Evolutionary conservation across 2,329 filamentous ascomycete species (phyloP).

Genomic region (Penicillium sumatraense): DNA sequence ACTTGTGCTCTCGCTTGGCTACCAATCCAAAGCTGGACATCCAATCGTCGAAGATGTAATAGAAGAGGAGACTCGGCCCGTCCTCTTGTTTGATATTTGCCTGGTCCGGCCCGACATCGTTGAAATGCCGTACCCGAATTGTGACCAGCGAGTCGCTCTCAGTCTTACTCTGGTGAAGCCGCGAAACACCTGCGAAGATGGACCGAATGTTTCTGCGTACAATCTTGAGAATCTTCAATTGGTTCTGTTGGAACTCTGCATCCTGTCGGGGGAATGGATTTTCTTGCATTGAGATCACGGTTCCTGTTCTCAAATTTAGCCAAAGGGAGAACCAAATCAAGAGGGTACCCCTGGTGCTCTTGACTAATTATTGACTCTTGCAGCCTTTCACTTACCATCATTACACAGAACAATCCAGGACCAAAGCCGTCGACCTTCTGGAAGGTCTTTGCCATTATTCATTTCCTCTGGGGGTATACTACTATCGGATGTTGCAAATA

Average conservation of each 20-base stretch:
- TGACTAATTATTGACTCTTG: background rate
- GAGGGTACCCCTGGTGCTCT: background rate
- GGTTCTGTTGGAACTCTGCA: constrained; percentile 30
- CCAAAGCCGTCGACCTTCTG: constrained; percentile 64
- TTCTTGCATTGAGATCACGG: constrained; percentile 73
- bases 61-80: constrained; percentile 66
- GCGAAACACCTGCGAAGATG: constrained; percentile 66
- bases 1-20: constrained; percentile 59
- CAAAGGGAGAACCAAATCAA: constrained; percentile 7
- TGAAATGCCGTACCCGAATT: constrained; percentile 47
- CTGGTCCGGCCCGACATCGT: constrained; percentile 33
- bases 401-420: constrained; percentile 73
- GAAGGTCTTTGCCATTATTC: constrained; percentile 39
- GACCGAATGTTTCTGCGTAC: constrained; percentile 63
- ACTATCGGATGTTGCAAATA: constrained; percentile 47
- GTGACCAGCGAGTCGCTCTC: constrained; percentile 58
- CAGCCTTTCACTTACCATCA: constrained; percentile 54
- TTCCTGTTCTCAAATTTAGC: constrained; percentile 51
- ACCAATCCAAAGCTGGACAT: constrained; percentile 65
- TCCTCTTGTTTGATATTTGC: constrained; percentile 52
- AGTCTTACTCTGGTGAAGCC: constrained; percentile 51
- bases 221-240: constrained; percentile 33
- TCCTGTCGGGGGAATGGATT: constrained; percentile 56
- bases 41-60: constrained; percentile 72
- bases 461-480: constrained; percentile 41